phyloP scores from a whole-genome alignment of 495 filamentous ascomycete species.

The Aspergillus mulundensis region DNA sequence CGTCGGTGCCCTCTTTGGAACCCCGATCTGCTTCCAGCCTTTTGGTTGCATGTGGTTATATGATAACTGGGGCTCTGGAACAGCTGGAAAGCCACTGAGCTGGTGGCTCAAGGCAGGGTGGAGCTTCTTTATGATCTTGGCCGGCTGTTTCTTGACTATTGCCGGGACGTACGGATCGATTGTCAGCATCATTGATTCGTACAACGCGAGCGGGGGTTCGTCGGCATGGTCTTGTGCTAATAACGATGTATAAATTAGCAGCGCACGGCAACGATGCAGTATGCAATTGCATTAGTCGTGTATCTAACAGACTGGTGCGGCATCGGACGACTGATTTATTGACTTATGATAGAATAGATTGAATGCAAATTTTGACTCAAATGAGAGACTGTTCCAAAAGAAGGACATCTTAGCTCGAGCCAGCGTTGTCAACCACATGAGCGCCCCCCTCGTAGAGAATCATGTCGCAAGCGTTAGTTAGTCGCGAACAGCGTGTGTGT shows the following conservation, averaged over 20 bases:
- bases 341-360: neutral
- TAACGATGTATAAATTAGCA: slow-evolving; percentile 1
- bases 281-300: neutral
- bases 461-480: no score
- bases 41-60: neutral
- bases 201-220: slow-evolving; percentile 16
- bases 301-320: neutral
- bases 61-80: neutral
- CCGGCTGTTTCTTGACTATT: slow-evolving; percentile 43
- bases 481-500: no score
- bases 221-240: slow-evolving; percentile 16
- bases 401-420: no score
- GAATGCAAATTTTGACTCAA: no score
- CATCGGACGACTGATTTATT: neutral
- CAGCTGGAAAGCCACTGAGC: neutral
- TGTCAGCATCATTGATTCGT: slow-evolving; percentile 46
- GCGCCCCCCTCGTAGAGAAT: no score
- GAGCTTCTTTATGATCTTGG: slow-evolving; percentile 18
- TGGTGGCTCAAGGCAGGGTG: slow-evolving; percentile 18
- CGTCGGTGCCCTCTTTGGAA: slow-evolving; percentile 24
- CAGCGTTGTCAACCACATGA: neutral
- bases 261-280: neutral
- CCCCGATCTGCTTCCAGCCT: neutral
- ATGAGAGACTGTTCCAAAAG: no score
- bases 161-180: slow-evolving; percentile 52